These are phyloP conservation scores for Mycena filopes DNA, from an alignment of 768 basidiomycete species.

Conservation along the genomic window DNA sequence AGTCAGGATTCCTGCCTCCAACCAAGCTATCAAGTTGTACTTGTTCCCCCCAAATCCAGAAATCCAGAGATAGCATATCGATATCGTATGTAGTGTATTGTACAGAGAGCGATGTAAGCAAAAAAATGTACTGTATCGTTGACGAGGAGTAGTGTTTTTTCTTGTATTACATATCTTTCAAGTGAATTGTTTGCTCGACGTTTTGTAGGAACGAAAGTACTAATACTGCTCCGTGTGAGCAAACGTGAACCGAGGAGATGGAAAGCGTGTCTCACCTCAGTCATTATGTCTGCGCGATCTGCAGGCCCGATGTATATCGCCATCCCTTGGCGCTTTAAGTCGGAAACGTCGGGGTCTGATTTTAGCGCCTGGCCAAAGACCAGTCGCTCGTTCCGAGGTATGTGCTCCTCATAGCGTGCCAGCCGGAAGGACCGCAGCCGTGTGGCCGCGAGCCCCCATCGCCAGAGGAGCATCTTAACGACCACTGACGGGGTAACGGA, in stretches of 20 bases:
- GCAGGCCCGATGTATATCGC: neutral
- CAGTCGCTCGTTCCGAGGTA: too few relatives aligned
- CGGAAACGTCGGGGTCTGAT: neutral
- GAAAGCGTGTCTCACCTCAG: too few relatives aligned
- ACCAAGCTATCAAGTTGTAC: constrained; percentile 22
- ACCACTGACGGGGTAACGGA: neutral
- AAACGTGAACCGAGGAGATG: too few relatives aligned
- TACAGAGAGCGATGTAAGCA: constrained; percentile 7
- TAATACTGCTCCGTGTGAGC: too few relatives aligned
- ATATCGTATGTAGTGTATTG: too few relatives aligned
- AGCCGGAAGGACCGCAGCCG: constrained; percentile 12
- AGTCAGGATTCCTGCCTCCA: constrained; percentile 14
- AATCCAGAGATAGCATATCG: too few relatives aligned
- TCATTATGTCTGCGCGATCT: too few relatives aligned
- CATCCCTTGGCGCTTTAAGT: neutral
- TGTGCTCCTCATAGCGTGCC: neutral
- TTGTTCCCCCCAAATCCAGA: constrained; percentile 25
- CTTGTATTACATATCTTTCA: constrained; percentile 5
- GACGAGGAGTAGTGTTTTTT: neutral
- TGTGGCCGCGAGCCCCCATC: constrained; percentile 3
- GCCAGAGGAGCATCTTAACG: constrained; percentile 2
- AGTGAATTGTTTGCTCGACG: too few relatives aligned
- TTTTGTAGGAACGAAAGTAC: too few relatives aligned
- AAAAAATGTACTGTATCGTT: neutral
- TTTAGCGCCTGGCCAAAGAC: neutral